A percentile compares a stretch with the other conserved stretches of the same genome.
Evolutionary conservation across 2,329 filamentous ascomycete genomes (phyloP).

Genomic region (Penicillium olsonii): DNA sequence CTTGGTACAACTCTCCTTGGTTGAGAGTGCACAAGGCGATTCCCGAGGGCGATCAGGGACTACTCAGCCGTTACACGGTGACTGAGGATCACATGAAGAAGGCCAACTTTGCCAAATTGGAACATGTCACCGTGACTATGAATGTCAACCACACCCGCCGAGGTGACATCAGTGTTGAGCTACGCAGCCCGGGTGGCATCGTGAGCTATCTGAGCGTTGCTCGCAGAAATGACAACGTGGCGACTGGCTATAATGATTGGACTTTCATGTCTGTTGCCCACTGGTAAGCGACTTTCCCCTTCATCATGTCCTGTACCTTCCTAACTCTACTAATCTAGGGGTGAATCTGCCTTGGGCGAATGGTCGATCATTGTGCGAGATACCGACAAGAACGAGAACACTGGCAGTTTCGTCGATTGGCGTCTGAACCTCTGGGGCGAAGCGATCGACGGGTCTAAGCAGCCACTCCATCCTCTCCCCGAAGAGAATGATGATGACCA

Average conservation of each 20-base stretch:
- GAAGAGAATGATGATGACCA: slow-evolving; percentile 80
- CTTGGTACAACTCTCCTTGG: slow-evolving; percentile 94
- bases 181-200: slow-evolving; percentile 79
- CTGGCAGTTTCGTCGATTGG: slow-evolving; percentile 85
- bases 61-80: slow-evolving; percentile 79
- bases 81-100: slow-evolving; percentile 76
- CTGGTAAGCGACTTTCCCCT: slow-evolving; percentile 62
- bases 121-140: slow-evolving; percentile 98
- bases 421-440: slow-evolving; percentile 94
- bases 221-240: slow-evolving; percentile 67
- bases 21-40: slow-evolving; percentile 83
- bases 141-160: slow-evolving; percentile 85
- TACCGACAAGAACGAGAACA: slow-evolving; percentile 71
- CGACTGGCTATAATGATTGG: slow-evolving; percentile 84
- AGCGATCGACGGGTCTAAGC: slow-evolving; percentile 72
- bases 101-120: slow-evolving; percentile 81
- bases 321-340: slow-evolving; percentile 59
- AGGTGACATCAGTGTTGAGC: slow-evolving; percentile 88
- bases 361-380: slow-evolving; percentile 94
- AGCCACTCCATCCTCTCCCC: slow-evolving; percentile 77
- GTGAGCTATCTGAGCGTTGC: slow-evolving; percentile 80
- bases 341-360: slow-evolving; percentile 80
- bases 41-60: slow-evolving; percentile 78
- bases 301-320: background rate
- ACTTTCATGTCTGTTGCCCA: slow-evolving; percentile 99